Evolutionary conservation across 2,329 filamentous ascomycete species (phyloP), one percentile per base, ranked within the genome.

Genomic region (Fusarium nelsonii): DNA sequence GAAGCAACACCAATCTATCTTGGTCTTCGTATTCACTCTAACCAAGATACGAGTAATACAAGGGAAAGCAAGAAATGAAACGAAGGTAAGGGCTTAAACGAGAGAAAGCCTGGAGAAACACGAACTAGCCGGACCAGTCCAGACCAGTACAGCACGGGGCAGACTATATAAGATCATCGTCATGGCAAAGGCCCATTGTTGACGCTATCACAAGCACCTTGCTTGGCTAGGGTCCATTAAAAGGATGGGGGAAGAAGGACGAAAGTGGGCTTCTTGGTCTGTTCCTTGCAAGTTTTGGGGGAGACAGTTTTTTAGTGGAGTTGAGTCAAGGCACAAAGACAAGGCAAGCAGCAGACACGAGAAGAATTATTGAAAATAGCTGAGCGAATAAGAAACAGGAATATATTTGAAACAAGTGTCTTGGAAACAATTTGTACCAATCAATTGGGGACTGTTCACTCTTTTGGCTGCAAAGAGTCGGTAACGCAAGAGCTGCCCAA

Each of bases 151-250:
- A 63, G 46, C 48, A 46, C 45, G 51, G 49, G 28, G 33, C 20
- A 26, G 57, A 34, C 50, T 69, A 69, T 69, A 69, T 69, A 69
- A 43, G 36, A 67, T 58, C 65, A 65, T 69, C 37, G 46, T 53
- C 55, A 52, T 41, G 45, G 39, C 26, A 36, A 48, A 23, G 36
- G 28, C 48, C 48, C 50, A 32, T 58, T 50, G 58, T 58, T 55
- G 41, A 43, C 49, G 48, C 48, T 51, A 51, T 51, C 48, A 51
- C 23, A 18, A 20, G 18, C 39, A 41, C 39, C 23, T 23, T 41
- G 33, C 36, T 9, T 40, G 33, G 26, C 39, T 14, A n/a, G 49
- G 43, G 48, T 57, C 56, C 58, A 60, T 61, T n/a, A 32, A 45
- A 45, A 45, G 34, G 34, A 59, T 61, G 55, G 32, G 57, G 26